Evolutionary conservation across 2,329 filamentous ascomycete genomes (phyloP).

Genomic region (Botrytis squamosa): DNA sequence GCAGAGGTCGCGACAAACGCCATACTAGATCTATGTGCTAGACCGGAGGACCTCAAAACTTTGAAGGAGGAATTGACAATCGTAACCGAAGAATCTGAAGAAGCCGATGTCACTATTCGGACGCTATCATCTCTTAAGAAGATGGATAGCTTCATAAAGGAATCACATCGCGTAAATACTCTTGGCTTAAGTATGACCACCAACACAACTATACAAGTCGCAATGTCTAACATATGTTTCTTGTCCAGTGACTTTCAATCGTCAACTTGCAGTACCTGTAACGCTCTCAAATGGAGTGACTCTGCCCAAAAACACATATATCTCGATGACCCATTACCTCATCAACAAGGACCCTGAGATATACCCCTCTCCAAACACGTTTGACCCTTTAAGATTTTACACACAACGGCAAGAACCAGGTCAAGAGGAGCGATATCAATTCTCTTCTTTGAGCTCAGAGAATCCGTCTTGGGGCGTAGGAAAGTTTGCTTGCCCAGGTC

Average conservation of each 20-base stretch:
- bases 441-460: constrained; percentile 23
- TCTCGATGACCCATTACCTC: constrained; percentile 24
- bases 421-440: constrained; percentile 36
- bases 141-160: constrained; percentile 2
- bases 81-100: constrained; percentile 8
- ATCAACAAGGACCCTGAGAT: constrained; percentile 10
- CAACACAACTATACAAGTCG: neutral
- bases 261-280: constrained; percentile 26
- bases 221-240: neutral
- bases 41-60: constrained; percentile 45
- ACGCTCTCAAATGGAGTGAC: constrained; percentile 39
- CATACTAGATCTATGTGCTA: constrained; percentile 52
- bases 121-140: neutral
- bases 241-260: constrained; percentile 20
- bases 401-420: constrained; percentile 29
- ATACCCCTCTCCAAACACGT: constrained; percentile 21
- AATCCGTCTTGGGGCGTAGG: neutral
- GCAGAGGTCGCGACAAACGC: constrained; percentile 47
- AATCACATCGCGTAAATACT: neutral
- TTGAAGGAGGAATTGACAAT: constrained; percentile 33
- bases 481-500: constrained; percentile 42
- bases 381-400: constrained; percentile 33
- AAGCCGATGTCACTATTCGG: neutral
- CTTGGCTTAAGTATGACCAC: neutral
- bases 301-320: constrained; percentile 34